Base-by-base conservation (phyloP, 495 filamentous ascomycete species). In the Hypoxylon fuscum region DNA sequence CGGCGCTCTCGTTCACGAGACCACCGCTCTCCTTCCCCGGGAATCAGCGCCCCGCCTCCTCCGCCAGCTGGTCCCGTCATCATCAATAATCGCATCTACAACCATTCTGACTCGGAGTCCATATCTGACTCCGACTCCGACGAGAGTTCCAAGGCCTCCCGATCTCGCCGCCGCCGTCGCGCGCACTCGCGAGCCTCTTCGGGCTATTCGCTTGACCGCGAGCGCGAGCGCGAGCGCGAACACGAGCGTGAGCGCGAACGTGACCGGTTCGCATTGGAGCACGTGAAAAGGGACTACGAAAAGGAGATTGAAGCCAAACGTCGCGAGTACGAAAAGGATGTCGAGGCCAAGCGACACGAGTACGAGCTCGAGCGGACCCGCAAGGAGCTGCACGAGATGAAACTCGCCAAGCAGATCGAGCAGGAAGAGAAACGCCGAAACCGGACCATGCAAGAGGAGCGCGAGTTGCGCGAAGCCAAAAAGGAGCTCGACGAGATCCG, bases 81-180 rank as follows among this genome's bases (percentile, higher is more conserved):
- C 34, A 82, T 83, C 63, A 79, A 81, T 48, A 84, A 81, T 56
- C 68, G 71, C 49, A 78, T 80, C 38, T 74, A 78, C 60, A 74
- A 75, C 41, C 49, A 75, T 44, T 71, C 74, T 35, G 70, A 74
- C 57, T 74, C 71, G 14, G 72, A 76, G 23, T 76, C 74, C 11
- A 65, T 67, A 32, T 55, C 49, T 5, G 75, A 77, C 23, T 72
- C 68, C 0, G 70, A 74, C 8, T 65, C 55, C 4, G 63, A 66
- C 5, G 56, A 37, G 3, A 62, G 59, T n/a, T 54, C 21, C 41
- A 67, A 52, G 45, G 7, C 18, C 15, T 59, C 62, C 23, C 64
- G 46, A 31, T 67, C 37, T 41, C 59, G 25, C 25, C 70, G 59
- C 52, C 67, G 57, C n/a, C 62, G 52, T 45, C 62, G 53, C 23